phyloP scores from a whole-genome alignment of 352 stramenopile species.

The Thalassiosira mediterranea region DNA sequence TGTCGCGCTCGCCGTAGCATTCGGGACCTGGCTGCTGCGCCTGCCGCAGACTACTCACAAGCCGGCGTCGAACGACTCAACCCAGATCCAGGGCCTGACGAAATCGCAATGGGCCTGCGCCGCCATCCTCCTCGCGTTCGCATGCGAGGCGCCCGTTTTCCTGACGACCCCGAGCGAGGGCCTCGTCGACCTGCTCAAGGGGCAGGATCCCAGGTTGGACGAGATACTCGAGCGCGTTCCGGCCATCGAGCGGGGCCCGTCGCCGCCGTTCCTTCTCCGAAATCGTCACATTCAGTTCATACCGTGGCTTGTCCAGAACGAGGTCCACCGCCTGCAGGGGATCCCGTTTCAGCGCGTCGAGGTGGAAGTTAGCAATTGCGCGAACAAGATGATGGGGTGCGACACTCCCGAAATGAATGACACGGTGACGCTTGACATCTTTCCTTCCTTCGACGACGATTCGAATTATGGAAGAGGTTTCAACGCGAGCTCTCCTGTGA shows the following conservation, averaged over 20 bases:
- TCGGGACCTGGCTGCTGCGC: too few relatives aligned
- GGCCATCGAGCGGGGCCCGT: constrained; percentile 29
- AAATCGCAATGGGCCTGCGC: too few relatives aligned
- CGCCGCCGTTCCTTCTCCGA: constrained; percentile 37
- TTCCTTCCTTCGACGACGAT: constrained; percentile 46
- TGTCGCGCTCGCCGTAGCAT: too few relatives aligned
- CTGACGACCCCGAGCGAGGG: constrained; percentile 16
- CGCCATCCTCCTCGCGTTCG: constrained; percentile 15
- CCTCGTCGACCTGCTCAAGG: constrained; percentile 38
- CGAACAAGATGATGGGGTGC: constrained; percentile 34
- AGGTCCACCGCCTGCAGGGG: constrained; percentile 45
- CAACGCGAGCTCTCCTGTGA: constrained; percentile 50
- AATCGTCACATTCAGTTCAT: constrained; percentile 67
- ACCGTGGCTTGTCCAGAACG: constrained; percentile 63
- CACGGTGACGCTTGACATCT: constrained; percentile 56
- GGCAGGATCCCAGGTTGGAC: constrained; percentile 32
- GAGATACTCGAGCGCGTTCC: constrained; percentile 41
- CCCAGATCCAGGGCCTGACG: too few relatives aligned
- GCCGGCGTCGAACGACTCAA: too few relatives aligned
- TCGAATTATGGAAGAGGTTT: constrained; percentile 20
- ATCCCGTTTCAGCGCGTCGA: constrained; percentile 56
- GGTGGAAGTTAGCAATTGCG: constrained; percentile 49
- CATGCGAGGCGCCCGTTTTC: constrained; percentile 16
- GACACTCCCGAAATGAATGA: constrained; percentile 45
- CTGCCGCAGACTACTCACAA: too few relatives aligned